phyloP scores from a whole-genome alignment of 2,329 filamentous ascomycete genomes.

The Pseudogymnoascus sp. region DNA sequence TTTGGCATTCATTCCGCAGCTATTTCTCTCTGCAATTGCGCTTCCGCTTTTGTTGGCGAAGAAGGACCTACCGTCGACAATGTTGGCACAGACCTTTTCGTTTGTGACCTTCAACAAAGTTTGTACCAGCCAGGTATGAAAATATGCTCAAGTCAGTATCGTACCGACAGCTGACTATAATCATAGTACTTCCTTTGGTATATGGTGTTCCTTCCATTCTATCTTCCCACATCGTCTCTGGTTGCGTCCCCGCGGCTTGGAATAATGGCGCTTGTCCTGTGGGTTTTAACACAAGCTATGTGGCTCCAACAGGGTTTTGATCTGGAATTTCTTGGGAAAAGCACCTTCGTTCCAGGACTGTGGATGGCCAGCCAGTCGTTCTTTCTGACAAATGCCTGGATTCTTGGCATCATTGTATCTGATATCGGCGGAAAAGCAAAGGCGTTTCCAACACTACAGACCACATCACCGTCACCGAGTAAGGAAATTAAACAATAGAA shows the following conservation, averaged over 20 bases:
- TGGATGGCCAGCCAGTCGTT: slow-evolving; percentile 70
- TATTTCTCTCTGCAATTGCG: slow-evolving; percentile 67
- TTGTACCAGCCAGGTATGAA: slow-evolving; percentile 83
- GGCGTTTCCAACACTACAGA: neutral
- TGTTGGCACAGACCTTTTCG: slow-evolving; percentile 92
- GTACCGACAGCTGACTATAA: neutral
- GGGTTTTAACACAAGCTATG: slow-evolving; percentile 65
- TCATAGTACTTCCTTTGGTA: slow-evolving; percentile 95
- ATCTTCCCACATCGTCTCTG: slow-evolving; percentile 73
- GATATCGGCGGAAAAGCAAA: slow-evolving; percentile 41
- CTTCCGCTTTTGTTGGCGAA: slow-evolving; percentile 72
- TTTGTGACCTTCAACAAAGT: slow-evolving; percentile 99
- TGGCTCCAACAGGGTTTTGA: slow-evolving; percentile 70
- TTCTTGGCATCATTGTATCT: slow-evolving; percentile 67
- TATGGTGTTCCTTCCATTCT: slow-evolving; percentile 83
- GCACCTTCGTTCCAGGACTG: slow-evolving; percentile 77
- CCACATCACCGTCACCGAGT: neutral
- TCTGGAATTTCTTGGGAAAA: slow-evolving; percentile 71
- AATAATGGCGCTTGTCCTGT: slow-evolving; percentile 55
- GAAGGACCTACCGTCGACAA: slow-evolving; percentile 68
- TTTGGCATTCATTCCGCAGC: slow-evolving; percentile 80
- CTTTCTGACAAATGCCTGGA: slow-evolving; percentile 80
- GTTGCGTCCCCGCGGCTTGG: slow-evolving; percentile 53
- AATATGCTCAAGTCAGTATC: neutral
- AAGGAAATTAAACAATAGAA: neutral